phyloP scores from a whole-genome alignment of 768 basidiomycete species.

The Mycena capillaripes region DNA sequence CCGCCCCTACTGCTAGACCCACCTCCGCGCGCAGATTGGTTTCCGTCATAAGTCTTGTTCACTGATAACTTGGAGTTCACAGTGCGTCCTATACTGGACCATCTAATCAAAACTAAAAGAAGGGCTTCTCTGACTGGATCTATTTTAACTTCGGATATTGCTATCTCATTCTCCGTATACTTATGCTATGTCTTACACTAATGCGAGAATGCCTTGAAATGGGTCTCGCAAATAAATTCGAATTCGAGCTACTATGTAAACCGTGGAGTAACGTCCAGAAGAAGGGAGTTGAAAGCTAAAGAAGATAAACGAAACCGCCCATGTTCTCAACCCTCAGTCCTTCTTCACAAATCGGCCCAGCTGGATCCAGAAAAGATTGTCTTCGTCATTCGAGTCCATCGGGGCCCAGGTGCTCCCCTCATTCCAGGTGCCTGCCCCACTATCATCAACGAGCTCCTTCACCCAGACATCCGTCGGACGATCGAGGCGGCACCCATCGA shows the following conservation, averaged over 20 bases:
- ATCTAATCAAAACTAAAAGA: background rate
- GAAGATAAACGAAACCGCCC: no score
- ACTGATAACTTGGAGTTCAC: background rate
- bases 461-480: constrained; percentile 67
- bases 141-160: background rate
- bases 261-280: no score
- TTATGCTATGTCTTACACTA: background rate
- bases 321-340: background rate
- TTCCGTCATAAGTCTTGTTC: background rate
- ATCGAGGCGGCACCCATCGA: constrained; percentile 77
- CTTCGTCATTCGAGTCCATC: constrained; percentile 60
- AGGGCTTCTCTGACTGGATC: background rate
- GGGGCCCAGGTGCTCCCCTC: constrained; percentile 60
- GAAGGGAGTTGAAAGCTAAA: no score
- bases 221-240: no score
- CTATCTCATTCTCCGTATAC: background rate
- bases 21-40: constrained; percentile 22
- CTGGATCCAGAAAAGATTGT: constrained; percentile 70
- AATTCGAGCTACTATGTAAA: no score
- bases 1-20: constrained; percentile 7
- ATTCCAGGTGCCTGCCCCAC: constrained; percentile 62
- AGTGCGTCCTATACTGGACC: constrained; percentile 1
- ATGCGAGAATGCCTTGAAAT: no score
- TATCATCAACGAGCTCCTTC: constrained; percentile 47
- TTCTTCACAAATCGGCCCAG: constrained; percentile 71